Evolutionary conservation across 805 yeast genomes (phyloP).

Genomic region (Schizosaccharomyces cryophilus): DNA sequence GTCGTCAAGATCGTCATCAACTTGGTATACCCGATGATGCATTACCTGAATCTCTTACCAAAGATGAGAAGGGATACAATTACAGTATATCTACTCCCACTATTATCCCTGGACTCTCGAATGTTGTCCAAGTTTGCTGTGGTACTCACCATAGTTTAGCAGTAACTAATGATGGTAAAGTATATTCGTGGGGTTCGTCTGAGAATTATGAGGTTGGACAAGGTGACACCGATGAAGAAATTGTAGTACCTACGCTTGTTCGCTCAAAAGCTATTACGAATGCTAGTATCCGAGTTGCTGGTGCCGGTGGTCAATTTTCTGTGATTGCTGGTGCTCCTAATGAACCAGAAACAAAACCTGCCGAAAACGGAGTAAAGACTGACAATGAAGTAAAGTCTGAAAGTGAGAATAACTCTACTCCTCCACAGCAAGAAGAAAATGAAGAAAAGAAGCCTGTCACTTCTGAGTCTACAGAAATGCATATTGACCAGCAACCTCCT

Average conservation of each 20-base stretch:
- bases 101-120: constrained; percentile 24
- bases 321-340: constrained; percentile 44
- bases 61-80: constrained; percentile 59
- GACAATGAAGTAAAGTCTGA: not conserved
- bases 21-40: constrained; percentile 45
- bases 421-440: too few species aligned
- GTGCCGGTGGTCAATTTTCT: constrained; percentile 95
- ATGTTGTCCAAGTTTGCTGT: constrained; percentile 35
- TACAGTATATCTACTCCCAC: constrained; percentile 66
- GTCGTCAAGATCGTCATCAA: constrained; percentile 84
- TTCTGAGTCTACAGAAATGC: not conserved
- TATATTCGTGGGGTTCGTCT: constrained; percentile 93
- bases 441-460: not conserved
- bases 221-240: constrained; percentile 71
- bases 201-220: constrained; percentile 91
- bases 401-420: not conserved
- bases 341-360: not conserved
- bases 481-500: too few species aligned
- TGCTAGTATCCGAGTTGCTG: constrained; percentile 42
- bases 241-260: constrained; percentile 68
- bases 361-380: not conserved
- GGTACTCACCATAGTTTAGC: constrained; percentile 91
- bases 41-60: constrained; percentile 46
- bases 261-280: constrained; percentile 80
- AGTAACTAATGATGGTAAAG: constrained; percentile 53